Evolutionary conservation across 2,329 filamentous ascomycete species (phyloP).

Genomic region (Neodidymelliopsis sp.): DNA sequence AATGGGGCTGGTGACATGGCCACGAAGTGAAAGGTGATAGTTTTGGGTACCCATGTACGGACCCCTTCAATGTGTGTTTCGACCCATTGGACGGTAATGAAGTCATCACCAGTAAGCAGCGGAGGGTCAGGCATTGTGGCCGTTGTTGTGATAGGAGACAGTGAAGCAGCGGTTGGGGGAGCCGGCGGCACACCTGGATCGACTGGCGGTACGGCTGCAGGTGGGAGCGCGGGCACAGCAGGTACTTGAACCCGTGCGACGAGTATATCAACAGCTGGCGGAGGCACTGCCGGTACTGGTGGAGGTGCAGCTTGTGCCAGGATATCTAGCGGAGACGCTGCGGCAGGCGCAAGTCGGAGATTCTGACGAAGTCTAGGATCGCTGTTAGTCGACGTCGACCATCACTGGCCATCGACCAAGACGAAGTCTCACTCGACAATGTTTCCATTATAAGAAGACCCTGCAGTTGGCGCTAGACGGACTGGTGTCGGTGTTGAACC

Average conservation of each 20-base stretch:
- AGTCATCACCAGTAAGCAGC: constrained; percentile 19
- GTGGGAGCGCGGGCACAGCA: neutral
- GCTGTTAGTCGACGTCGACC: neutral
- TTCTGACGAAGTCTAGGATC: constrained; percentile 24
- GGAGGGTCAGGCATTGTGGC: constrained; percentile 3
- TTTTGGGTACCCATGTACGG: constrained; percentile 44
- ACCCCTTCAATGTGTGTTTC: constrained; percentile 38
- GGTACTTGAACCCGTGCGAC: constrained; percentile 8
- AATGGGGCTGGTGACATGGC: constrained; percentile 27
- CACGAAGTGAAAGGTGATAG: constrained; percentile 38
- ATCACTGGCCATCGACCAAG: too few relatives aligned
- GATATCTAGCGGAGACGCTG: constrained; percentile 2
- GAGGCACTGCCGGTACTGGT: constrained; percentile 5
- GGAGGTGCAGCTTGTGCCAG: neutral
- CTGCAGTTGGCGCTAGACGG: neutral
- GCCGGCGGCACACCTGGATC: constrained; percentile 10
- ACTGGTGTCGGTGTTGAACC: neutral
- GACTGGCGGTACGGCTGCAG: constrained; percentile 5
- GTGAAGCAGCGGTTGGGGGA: constrained; percentile 1
- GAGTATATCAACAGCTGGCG: neutral
- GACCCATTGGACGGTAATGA: constrained; percentile 44
- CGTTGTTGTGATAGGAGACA: constrained; percentile 2
- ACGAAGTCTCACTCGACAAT: constrained; percentile 9
- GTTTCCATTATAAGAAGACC: neutral
- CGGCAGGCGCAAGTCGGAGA: constrained; percentile 8